Conservation (phyloP, 495 filamentous ascomycete species). For the Lichenothelia convexa region DNA sequence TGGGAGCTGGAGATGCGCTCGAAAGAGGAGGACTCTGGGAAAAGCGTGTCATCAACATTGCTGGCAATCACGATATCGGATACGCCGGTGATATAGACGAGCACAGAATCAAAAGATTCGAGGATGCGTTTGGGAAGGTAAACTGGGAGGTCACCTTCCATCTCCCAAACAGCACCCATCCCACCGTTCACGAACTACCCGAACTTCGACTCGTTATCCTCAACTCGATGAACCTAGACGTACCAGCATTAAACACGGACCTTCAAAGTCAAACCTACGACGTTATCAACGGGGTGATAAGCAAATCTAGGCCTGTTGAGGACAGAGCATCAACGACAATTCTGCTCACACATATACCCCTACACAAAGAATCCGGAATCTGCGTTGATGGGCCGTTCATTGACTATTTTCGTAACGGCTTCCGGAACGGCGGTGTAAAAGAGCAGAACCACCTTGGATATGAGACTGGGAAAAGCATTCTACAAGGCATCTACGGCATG, state of each 20-base stretch:
- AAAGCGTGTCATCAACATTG: constrained; percentile 64
- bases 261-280: constrained; percentile 55
- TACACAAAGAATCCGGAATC: constrained; percentile 66
- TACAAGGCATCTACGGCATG: constrained; percentile 67
- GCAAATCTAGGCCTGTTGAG: constrained; percentile 45
- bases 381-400: constrained; percentile 76
- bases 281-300: constrained; percentile 57
- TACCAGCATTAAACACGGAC: constrained; percentile 43
- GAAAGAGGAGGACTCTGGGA: constrained; percentile 51
- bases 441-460: constrained; percentile 84
- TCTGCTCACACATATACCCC: constrained; percentile 77
- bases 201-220: constrained; percentile 67
- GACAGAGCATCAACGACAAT: constrained; percentile 53
- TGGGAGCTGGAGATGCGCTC: constrained; percentile 7
- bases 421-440: constrained; percentile 43
- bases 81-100: constrained; percentile 77
- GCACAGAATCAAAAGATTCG: constrained; percentile 57
- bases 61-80: constrained; percentile 90
- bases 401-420: constrained; percentile 40
- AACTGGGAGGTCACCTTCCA: constrained; percentile 77
- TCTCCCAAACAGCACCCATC: constrained; percentile 28
- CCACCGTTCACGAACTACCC: constrained; percentile 24
- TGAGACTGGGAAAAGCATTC: constrained; percentile 42
- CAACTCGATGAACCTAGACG: constrained; percentile 84
- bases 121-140: constrained; percentile 59